A percentile compares a stretch with the other conserved stretches of the same genome.
These are phyloP conservation scores for Mycena vitilis DNA, from an alignment of 768 basidiomycete genomes.

Conservation along the genomic window DNA sequence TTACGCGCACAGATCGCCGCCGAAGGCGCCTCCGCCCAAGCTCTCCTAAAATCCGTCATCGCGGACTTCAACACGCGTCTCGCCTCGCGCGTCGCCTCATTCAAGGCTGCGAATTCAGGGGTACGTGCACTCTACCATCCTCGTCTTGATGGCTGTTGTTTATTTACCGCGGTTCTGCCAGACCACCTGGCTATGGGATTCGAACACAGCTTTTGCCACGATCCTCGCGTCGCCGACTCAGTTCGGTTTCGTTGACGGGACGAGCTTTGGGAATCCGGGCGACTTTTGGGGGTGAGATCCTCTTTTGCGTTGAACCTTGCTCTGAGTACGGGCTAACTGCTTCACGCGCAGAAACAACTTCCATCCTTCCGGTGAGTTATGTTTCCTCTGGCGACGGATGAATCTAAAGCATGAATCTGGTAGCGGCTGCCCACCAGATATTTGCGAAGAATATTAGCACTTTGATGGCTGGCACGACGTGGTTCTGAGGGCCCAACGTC, in stretches of 20 bases:
- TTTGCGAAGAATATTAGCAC: slow-evolving; percentile 25
- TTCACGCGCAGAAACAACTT: slow-evolving; percentile 56
- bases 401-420: background rate
- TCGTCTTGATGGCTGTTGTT: too few species aligned
- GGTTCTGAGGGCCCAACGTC: slow-evolving; percentile 11
- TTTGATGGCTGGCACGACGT: slow-evolving; percentile 20
- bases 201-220: slow-evolving; percentile 60
- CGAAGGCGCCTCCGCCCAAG: slow-evolving; percentile 52
- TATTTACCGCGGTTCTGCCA: slow-evolving; percentile 32
- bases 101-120: slow-evolving; percentile 57
- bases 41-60: slow-evolving; percentile 60
- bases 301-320: background rate
- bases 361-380: slow-evolving; percentile 19
- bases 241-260: slow-evolving; percentile 66
- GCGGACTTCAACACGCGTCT: slow-evolving; percentile 64
- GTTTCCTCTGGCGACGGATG: background rate
- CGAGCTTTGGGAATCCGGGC: slow-evolving; percentile 51
- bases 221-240: slow-evolving; percentile 59
- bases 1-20: slow-evolving; percentile 64
- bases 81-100: slow-evolving; percentile 49
- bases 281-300: slow-evolving; percentile 67
- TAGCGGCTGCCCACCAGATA: slow-evolving; percentile 29
- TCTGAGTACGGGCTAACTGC: background rate
- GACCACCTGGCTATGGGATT: slow-evolving; percentile 66
- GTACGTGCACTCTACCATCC: slow-evolving; percentile 46